Percentiles rank a stretch among this genome's conserved stretches.
Conservation (phyloP, 2,329 filamentous ascomycete genomes). For the Alternaria consortialis region DNA sequence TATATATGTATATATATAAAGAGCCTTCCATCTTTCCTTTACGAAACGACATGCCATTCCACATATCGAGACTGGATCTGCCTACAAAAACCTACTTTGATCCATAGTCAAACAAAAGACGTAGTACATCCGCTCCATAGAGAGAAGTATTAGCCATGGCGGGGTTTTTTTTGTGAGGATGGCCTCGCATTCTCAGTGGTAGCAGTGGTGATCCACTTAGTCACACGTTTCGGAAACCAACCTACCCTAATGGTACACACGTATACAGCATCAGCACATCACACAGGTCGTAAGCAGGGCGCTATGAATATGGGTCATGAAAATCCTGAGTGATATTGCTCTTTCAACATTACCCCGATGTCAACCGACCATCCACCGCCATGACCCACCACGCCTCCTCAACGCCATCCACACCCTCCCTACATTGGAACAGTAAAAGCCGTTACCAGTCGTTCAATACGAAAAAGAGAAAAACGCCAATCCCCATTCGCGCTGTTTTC, state of each 20-base stretch:
- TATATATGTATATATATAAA: no score
- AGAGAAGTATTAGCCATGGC: background rate
- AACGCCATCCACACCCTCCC: background rate
- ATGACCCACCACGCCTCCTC: conserved; percentile 1
- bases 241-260: background rate
- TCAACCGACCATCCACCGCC: conserved; percentile 2
- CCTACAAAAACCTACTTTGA: background rate
- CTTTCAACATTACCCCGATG: conserved; percentile 9
- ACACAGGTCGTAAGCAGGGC: background rate
- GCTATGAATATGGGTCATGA: conserved; percentile 18
- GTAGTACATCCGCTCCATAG: background rate
- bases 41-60: background rate
- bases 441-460: conserved; percentile 13
- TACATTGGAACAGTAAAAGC: conserved; percentile 12
- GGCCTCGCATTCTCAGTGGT: background rate
- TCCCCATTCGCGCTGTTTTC: conserved; percentile 41
- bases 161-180: background rate
- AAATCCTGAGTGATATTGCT: conserved; percentile 32
- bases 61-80: background rate
- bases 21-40: background rate
- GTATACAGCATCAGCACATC: background rate
- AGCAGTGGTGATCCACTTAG: background rate
- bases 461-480: conserved; percentile 33
- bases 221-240: background rate
- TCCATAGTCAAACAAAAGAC: no score